Percentiles rank a stretch among this genome's conserved stretches.
These are phyloP conservation scores for Geranium rotundifolium DNA, from an alignment of 345 rosid species.

Conservation along the genomic window DNA sequence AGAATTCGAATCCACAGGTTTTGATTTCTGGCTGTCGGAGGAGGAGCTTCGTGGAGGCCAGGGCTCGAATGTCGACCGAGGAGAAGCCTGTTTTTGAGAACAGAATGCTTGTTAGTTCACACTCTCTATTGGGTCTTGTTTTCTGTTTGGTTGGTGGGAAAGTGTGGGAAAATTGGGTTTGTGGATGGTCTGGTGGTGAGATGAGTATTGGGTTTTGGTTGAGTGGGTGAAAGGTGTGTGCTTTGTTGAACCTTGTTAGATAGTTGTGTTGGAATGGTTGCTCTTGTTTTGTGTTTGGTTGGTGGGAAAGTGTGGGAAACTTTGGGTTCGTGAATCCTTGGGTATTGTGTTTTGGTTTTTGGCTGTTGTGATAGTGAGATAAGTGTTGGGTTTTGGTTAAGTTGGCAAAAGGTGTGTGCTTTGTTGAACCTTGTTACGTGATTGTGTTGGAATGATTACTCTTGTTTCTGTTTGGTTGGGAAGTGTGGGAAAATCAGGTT, in stretches of 20 bases:
- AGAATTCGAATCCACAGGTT: conserved; percentile 18
- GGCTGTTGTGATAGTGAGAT: background rate
- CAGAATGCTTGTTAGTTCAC: conserved; percentile 64
- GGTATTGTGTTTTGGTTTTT: background rate
- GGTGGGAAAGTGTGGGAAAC: too few species aligned
- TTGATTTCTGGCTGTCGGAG: conserved; percentile 28
- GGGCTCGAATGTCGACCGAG: conserved; percentile 52
- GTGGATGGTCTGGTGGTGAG: background rate
- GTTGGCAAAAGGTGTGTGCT: too few species aligned
- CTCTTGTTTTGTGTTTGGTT: too few species aligned
- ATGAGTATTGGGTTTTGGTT: background rate
- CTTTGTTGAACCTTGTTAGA: background rate
- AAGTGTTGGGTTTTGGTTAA: background rate
- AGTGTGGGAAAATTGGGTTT: background rate
- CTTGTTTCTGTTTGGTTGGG: too few species aligned
- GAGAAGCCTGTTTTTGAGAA: conserved; percentile 42
- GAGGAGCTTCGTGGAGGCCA: conserved; percentile 25
- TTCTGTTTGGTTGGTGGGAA: background rate
- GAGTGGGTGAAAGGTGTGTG: background rate
- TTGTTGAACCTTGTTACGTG: too few species aligned
- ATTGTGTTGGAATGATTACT: background rate
- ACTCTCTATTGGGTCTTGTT: background rate
- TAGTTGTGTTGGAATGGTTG: background rate
- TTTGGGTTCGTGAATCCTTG: too few species aligned
- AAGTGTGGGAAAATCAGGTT: too few species aligned